A percentile compares a stretch with the other conserved stretches of the same genome.
Conservation (phyloP, 2,329 filamentous ascomycete species). For the Lachnellula suecica region DNA sequence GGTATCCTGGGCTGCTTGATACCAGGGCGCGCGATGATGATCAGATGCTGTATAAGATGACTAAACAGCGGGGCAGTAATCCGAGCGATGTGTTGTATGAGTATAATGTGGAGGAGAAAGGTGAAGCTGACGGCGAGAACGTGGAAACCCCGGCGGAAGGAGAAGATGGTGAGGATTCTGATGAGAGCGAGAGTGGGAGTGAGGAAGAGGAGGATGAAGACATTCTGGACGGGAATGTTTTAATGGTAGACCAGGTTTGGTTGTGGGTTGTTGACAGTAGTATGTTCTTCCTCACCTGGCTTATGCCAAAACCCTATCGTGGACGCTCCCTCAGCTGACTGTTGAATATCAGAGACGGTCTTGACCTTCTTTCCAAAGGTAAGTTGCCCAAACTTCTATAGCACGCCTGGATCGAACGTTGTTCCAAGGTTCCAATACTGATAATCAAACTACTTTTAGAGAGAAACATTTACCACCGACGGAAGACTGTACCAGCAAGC, state of each 20-base stretch:
- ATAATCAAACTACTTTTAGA: no score
- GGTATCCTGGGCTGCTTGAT: slow-evolving; percentile 12
- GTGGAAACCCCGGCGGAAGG: neutral
- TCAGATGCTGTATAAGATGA: slow-evolving; percentile 12
- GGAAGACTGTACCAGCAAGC: slow-evolving; percentile 12
- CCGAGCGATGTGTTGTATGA: neutral
- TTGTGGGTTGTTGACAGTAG: slow-evolving; percentile 10
- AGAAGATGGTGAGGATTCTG: neutral
- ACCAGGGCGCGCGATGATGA: slow-evolving; percentile 8
- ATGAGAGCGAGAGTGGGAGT: slow-evolving; percentile 1
- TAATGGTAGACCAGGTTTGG: slow-evolving; percentile 16
- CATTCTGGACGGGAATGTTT: slow-evolving; percentile 11
- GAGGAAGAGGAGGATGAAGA: slow-evolving; percentile 2
- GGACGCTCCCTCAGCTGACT: neutral
- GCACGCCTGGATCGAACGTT: neutral
- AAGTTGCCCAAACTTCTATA: neutral
- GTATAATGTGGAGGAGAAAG: neutral
- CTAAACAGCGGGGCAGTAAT: slow-evolving; percentile 1
- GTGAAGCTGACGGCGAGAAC: neutral
- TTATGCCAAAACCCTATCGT: neutral
- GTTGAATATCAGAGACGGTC: neutral
- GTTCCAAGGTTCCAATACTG: no score
- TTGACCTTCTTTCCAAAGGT: slow-evolving; percentile 1
- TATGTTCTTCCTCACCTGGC: neutral
- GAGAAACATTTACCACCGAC: slow-evolving; percentile 1